A percentile compares a stretch with the other conserved stretches of the same genome.
Conservation (phyloP, 2,329 filamentous ascomycete genomes). For the Escovopsis sp. region DNA sequence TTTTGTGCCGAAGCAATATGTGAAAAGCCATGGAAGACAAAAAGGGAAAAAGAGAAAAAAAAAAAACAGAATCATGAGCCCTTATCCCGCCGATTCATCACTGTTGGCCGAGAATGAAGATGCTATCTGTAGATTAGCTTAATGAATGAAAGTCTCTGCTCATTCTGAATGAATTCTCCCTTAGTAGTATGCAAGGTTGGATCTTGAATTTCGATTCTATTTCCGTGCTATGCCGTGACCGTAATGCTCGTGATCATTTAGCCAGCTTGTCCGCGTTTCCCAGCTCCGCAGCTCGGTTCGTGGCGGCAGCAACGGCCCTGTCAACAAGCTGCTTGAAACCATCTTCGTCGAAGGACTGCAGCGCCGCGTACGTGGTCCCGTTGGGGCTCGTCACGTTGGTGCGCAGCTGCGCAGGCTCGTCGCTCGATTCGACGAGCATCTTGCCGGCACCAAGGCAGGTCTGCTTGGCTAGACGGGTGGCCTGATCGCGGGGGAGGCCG, state of each 20-base stretch:
- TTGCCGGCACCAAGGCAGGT: conserved; percentile 35
- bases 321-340: conserved; percentile 28
- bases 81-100: no score
- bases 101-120: no score
- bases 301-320: conserved; percentile 31
- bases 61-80: no score
- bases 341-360: conserved; percentile 30
- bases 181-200: no score
- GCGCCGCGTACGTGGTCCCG: conserved; percentile 33
- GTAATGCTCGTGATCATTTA: conserved; percentile 9
- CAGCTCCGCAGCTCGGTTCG: conserved; percentile 24
- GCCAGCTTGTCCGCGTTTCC: conserved; percentile 15
- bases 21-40: no score
- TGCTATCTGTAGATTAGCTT: no score
- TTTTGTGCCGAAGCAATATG: no score
- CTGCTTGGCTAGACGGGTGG: conserved; percentile 32
- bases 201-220: no score
- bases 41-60: no score
- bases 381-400: conserved; percentile 38
- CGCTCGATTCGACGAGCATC: conserved; percentile 32
- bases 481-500: conserved; percentile 31
- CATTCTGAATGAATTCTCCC: no score
- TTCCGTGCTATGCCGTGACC: background rate
- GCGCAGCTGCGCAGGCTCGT: conserved; percentile 29
- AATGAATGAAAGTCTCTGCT: no score